Evolutionary conservation across 2,329 filamentous ascomycete genomes (phyloP).

Genomic region (Zymoseptoria brevis): DNA sequence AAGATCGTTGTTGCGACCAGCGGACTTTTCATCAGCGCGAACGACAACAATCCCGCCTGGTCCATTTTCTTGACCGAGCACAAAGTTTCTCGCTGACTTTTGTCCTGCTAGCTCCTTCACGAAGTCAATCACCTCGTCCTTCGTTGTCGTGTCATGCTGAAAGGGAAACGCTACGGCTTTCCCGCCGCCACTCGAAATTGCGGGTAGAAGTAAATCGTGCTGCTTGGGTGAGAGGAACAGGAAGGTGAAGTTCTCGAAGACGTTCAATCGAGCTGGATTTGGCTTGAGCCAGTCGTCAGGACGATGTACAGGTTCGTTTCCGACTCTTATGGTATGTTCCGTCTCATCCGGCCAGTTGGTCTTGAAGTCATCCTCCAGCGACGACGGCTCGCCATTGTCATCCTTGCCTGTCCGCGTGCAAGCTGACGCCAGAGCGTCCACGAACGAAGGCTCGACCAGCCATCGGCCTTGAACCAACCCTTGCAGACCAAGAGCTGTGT

Average conservation of each 20-base stretch:
- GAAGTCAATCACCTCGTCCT: slow-evolving; percentile 67
- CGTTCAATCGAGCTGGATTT: slow-evolving; percentile 53
- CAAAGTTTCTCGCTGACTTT: slow-evolving; percentile 45
- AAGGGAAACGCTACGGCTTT: slow-evolving; percentile 67
- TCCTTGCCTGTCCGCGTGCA: slow-evolving; percentile 33
- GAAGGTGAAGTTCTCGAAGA: slow-evolving; percentile 85
- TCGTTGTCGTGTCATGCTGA: slow-evolving; percentile 49
- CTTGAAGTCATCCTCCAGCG: slow-evolving; percentile 73
- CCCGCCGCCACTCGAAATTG: slow-evolving; percentile 70
- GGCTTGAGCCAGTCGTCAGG: slow-evolving; percentile 59
- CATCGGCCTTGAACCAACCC: slow-evolving; percentile 73
- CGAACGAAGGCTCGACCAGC: slow-evolving; percentile 65
- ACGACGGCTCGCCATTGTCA: slow-evolving; percentile 16
- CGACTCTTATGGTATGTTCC: slow-evolving; percentile 63
- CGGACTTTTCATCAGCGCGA: slow-evolving; percentile 55
- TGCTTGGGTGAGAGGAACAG: slow-evolving; percentile 74
- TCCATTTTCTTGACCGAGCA: slow-evolving; percentile 23
- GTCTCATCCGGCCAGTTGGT: slow-evolving; percentile 67
- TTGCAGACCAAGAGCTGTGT: slow-evolving; percentile 78
- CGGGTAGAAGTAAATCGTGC: slow-evolving; percentile 64
- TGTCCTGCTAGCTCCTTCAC: slow-evolving; percentile 68
- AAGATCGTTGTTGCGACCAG: slow-evolving; percentile 11
- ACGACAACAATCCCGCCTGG: slow-evolving; percentile 65
- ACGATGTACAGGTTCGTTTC: slow-evolving; percentile 65
- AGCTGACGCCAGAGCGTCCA: slow-evolving; percentile 62